Percentiles rank a stretch among this genome's conserved stretches.
Evolutionary conservation across 2,329 filamentous ascomycete genomes (phyloP).

Genomic region (Blastomyces percursus): DNA sequence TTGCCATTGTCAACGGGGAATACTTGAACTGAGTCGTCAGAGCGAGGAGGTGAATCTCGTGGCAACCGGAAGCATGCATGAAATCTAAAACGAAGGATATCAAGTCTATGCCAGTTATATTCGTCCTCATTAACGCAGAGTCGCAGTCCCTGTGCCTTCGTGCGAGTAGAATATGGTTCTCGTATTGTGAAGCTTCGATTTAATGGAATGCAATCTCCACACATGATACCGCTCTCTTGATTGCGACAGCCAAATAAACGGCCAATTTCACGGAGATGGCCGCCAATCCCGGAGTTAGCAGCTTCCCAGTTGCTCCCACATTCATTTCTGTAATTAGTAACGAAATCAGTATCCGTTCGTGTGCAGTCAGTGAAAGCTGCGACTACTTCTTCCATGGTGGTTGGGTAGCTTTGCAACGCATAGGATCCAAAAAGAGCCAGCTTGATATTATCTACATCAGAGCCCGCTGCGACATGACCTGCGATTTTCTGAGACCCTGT

Average conservation of each 20-base stretch:
- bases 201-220: constrained; percentile 72
- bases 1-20: constrained; percentile 73
- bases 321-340: constrained; percentile 79
- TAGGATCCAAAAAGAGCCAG: constrained; percentile 90
- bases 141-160: constrained; percentile 65
- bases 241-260: constrained; percentile 85
- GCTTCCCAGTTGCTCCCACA: constrained; percentile 89
- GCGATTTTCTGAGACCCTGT: constrained; percentile 55
- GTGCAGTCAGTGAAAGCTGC: constrained; percentile 86
- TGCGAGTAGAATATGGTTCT: constrained; percentile 79
- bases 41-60: constrained; percentile 52
- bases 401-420: constrained; percentile 80
- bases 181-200: constrained; percentile 72
- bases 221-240: constrained; percentile 85
- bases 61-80: constrained; percentile 85
- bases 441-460: constrained; percentile 58
- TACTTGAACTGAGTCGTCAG: constrained; percentile 70
- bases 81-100: constrained; percentile 75
- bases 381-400: constrained; percentile 78
- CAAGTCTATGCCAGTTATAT: constrained; percentile 82
- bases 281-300: constrained; percentile 88
- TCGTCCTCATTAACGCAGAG: constrained; percentile 67
- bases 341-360: constrained; percentile 64
- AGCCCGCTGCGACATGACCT: constrained; percentile 77
- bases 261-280: constrained; percentile 82